A percentile compares a stretch with the other conserved stretches of the same genome.
Evolutionary conservation across 2,329 filamentous ascomycete genomes (phyloP).

Genomic region (Plenodomus lindquistii): DNA sequence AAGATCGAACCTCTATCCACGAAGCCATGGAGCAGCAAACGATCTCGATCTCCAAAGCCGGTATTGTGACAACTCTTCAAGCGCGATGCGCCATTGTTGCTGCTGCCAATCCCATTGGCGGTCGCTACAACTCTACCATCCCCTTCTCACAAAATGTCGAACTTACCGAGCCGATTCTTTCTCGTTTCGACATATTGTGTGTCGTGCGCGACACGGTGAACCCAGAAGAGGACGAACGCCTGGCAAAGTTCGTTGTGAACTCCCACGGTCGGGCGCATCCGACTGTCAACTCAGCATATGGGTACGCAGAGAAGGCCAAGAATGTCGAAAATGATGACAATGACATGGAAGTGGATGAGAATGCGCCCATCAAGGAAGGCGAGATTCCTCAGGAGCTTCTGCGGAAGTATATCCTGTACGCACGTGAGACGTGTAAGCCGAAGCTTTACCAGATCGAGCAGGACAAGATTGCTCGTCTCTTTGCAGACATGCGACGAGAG

Average conservation of each 20-base stretch:
- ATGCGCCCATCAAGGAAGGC: constrained; percentile 60
- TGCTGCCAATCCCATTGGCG: constrained; percentile 93
- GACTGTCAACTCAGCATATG: constrained; percentile 45
- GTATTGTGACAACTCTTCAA: constrained; percentile 96
- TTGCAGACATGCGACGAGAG: constrained; percentile 94
- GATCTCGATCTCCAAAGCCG: constrained; percentile 97
- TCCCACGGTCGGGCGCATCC: constrained; percentile 92
- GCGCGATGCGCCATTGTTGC: constrained; percentile 95
- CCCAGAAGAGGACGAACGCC: constrained; percentile 85
- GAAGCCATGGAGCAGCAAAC: constrained; percentile 99
- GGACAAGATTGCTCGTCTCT: constrained; percentile 91
- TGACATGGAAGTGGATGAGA: constrained; percentile 54
- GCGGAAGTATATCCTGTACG: constrained; percentile 96
- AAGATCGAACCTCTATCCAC: constrained; percentile 96
- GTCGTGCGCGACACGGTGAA: constrained; percentile 96
- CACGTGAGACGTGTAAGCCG: constrained; percentile 82
- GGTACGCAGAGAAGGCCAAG: constrained; percentile 29
- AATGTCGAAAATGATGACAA: constrained; percentile 43
- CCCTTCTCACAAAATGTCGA: constrained; percentile 97
- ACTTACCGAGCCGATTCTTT: constrained; percentile 94
- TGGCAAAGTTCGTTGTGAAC: constrained; percentile 92
- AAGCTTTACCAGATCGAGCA: constrained; percentile 98
- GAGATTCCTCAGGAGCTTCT: constrained; percentile 89
- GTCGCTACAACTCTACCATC: constrained; percentile 93
- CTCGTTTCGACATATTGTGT: constrained; percentile 95